Evolutionary conservation across 2,329 filamentous ascomycete genomes (phyloP).

Genomic region (Colletotrichum limetticola): DNA sequence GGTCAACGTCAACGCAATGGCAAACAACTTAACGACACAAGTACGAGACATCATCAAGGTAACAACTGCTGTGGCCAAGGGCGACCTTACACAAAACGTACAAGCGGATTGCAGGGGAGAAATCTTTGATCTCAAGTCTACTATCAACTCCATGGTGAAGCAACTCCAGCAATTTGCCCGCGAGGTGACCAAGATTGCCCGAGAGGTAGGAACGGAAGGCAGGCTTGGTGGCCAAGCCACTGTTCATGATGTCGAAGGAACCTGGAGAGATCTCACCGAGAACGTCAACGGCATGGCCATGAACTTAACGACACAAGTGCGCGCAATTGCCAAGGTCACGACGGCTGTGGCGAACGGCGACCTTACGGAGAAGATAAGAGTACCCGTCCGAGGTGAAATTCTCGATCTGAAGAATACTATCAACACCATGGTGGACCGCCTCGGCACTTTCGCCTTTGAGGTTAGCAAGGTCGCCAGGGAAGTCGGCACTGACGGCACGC

Average conservation of each 20-base stretch:
- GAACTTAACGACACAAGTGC: conserved; percentile 96
- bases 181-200: conserved; percentile 95
- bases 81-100: conserved; percentile 96
- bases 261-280: conserved; percentile 95
- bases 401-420: conserved; percentile 96
- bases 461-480: conserved; percentile 96
- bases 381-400: conserved; percentile 94
- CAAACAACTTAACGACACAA: conserved; percentile 86
- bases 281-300: conserved; percentile 99
- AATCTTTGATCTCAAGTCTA: conserved; percentile 94
- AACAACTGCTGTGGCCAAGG: conserved; percentile 78
- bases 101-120: conserved; percentile 92
- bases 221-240: conserved; percentile 94
- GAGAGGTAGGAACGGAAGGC: conserved; percentile 96
- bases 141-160: conserved; percentile 99
- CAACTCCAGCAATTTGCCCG: conserved; percentile 96
- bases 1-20: conserved; percentile 89
- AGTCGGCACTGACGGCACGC: conserved; percentile 94
- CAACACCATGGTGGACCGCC: conserved; percentile 98
- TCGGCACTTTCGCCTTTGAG: conserved; percentile 95
- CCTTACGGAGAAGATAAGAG: conserved; percentile 94
- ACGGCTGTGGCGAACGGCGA: conserved; percentile 95
- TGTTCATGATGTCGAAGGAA: conserved; percentile 95
- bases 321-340: conserved; percentile 96
- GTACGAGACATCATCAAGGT: conserved; percentile 94